Conservation (phyloP, 768 basidiomycete species). For the Flagelloscypha sp. region DNA sequence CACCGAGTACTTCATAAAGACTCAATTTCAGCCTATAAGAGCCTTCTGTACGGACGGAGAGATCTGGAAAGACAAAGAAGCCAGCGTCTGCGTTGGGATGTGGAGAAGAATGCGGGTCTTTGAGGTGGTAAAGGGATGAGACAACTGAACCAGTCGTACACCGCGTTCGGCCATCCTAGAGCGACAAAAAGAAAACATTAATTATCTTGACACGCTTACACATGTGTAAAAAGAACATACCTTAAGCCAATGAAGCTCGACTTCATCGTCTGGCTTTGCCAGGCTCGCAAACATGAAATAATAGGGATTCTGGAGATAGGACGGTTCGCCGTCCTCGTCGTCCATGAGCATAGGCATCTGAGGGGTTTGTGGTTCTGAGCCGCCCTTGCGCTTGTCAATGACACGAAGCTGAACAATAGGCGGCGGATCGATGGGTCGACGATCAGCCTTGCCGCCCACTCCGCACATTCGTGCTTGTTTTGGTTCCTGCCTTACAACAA, state of each 20-base stretch:
- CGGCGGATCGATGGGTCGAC: conserved; percentile 94
- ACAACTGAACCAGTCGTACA: conserved; percentile 91
- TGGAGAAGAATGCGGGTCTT: conserved; percentile 42
- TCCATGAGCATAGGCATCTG: background rate
- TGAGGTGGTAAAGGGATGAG: conserved; percentile 84
- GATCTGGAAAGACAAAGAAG: conserved; percentile 94
- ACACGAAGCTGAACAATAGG: conserved; percentile 94
- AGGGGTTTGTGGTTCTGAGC: background rate
- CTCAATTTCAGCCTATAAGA: conserved; percentile 67
- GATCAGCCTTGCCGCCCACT: conserved; percentile 82
- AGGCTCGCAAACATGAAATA: conserved; percentile 94
- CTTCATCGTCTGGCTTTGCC: conserved; percentile 82
- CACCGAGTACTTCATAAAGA: conserved; percentile 85
- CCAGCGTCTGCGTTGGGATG: conserved; percentile 58
- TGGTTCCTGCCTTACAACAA: conserved; percentile 83
- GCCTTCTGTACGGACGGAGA: conserved; percentile 88
- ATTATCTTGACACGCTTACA: conserved; percentile 1
- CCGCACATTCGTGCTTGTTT: conserved; percentile 90
- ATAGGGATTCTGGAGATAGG: conserved; percentile 83
- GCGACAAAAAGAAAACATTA: conserved; percentile 2
- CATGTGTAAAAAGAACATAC: conserved; percentile 23
- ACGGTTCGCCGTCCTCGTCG: conserved; percentile 22
- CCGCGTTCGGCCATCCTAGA: conserved; percentile 78
- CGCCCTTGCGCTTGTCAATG: conserved; percentile 49
- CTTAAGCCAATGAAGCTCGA: conserved; percentile 83